Evolutionary conservation across 2,329 filamentous ascomycete species (phyloP), one percentile per base, ranked within the genome.

Genomic region (Aspergillus arachidicola): DNA sequence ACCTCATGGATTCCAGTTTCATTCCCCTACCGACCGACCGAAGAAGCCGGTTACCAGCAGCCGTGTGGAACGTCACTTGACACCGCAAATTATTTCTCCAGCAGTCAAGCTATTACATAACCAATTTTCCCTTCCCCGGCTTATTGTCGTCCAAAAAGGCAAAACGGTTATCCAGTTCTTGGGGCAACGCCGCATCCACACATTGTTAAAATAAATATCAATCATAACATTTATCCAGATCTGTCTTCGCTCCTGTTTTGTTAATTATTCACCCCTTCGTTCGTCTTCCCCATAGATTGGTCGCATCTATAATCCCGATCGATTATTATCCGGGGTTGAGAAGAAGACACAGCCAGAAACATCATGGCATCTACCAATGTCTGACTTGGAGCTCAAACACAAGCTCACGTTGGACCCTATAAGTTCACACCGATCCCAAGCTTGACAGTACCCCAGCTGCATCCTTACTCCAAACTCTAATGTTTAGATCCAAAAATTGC

Each of bases 1-100:
- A n/a, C 38, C 38, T 7, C 7, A 16, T 55, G 23, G 21, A 21
- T 26, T 38, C 51, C 30, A 55, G 23, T 36, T 28, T 55, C 51
- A n/a, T 36, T 54, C n/a, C 19, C 62, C 63, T 61, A 65, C 51
- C 58, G 55, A 62, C 66, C 58, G 62, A 65, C 66, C 64, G 64
- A 67, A 62, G 61, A 64, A 60, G 65, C 65, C 68, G 66, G 68
- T 63, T 69, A 67, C 60, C 68, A 69, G 61, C 66, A 68, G 66
- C 62, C 62, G 68, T 58, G 68, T 67, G 68, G 59, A 68, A 69
- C 68, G 58, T 69, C 60, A 65, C 64, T 64, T 69, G 66, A 64
- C 63, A 59, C 51, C 54, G 43, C 50, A 45, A 54, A 54, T 54
- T 54, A 36, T 21, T 21, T 10, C 50, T n/a, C 50, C 51, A 54